phyloP scores from a whole-genome alignment of 495 filamentous ascomycete genomes.

The Immersiella caudata region DNA sequence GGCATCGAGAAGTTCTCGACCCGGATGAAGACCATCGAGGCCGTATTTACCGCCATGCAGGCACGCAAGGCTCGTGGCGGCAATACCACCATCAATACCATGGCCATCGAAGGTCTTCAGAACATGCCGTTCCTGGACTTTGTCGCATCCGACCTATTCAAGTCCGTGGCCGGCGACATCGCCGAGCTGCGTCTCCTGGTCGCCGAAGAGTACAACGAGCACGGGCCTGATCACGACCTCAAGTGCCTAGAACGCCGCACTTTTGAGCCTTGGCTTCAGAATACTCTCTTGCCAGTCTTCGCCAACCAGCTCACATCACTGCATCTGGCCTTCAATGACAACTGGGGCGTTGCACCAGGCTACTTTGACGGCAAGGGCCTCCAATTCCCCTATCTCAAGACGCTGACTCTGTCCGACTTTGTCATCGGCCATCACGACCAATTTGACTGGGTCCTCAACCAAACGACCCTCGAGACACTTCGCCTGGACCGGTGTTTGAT shows the following conservation, averaged over 20 bases:
- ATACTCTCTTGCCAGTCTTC: constrained; percentile 7
- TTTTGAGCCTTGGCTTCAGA: constrained; percentile 19
- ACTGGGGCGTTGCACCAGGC: constrained; percentile 15
- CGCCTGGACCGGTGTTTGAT: constrained; percentile 12
- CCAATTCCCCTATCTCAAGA: constrained; percentile 18
- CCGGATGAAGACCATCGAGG: constrained; percentile 6
- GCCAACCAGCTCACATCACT: constrained; percentile 14
- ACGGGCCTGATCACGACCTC: constrained; percentile 19
- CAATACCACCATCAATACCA: constrained; percentile 9
- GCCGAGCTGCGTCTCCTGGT: constrained; percentile 12
- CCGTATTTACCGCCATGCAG: constrained; percentile 10
- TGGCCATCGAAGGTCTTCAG: constrained; percentile 15
- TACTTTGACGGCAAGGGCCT: constrained; percentile 21
- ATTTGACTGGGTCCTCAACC: constrained; percentile 19
- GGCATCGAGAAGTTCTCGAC: not conserved
- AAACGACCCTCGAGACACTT: constrained; percentile 16
- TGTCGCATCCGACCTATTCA: constrained; percentile 9
- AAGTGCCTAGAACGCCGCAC: constrained; percentile 9
- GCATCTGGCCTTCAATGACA: constrained; percentile 14
- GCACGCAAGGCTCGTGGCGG: not conserved
- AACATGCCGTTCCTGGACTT: constrained; percentile 15
- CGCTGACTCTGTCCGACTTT: constrained; percentile 7
- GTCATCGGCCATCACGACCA: constrained; percentile 21
- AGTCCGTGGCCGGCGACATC: constrained; percentile 12
- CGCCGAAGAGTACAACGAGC: constrained; percentile 20